Conservation (phyloP, 176 grass and related monocot species). For the Rhynchospora pubera region DNA sequence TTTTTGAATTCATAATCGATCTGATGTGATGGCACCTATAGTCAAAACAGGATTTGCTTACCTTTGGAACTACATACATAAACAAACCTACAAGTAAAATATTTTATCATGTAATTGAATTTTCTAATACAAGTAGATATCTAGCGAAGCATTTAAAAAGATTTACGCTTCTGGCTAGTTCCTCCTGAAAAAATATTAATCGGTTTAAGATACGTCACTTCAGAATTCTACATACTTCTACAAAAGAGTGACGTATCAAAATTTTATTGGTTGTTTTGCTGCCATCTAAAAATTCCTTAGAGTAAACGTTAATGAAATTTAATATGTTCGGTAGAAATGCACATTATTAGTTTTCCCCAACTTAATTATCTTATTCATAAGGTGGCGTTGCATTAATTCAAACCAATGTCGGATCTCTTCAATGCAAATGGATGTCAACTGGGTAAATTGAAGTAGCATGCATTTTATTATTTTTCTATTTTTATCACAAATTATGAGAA, state of each 20-base stretch:
- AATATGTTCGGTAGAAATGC: no score
- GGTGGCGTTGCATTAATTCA: no score
- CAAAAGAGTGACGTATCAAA: conserved; percentile 21
- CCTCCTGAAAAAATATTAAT: background rate
- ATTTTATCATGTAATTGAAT: background rate
- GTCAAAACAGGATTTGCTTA: background rate
- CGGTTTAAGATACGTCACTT: background rate
- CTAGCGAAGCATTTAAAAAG: background rate
- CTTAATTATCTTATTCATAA: no score
- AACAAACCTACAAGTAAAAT: background rate
- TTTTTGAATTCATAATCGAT: background rate
- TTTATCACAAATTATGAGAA: no score
- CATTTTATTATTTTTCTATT: no score
- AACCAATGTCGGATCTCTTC: no score
- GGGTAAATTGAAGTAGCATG: no score
- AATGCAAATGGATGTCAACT: no score
- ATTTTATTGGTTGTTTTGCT: conserved; percentile 4
- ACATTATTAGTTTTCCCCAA: no score
- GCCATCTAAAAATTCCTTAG: background rate
- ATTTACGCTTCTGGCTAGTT: background rate
- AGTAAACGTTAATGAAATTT: no score
- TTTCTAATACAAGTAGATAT: background rate
- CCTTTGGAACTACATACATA: background rate
- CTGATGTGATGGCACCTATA: background rate
- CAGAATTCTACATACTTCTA: background rate